Conservation (phyloP, 768 basidiomycete genomes). For the Mycena amicta region DNA sequence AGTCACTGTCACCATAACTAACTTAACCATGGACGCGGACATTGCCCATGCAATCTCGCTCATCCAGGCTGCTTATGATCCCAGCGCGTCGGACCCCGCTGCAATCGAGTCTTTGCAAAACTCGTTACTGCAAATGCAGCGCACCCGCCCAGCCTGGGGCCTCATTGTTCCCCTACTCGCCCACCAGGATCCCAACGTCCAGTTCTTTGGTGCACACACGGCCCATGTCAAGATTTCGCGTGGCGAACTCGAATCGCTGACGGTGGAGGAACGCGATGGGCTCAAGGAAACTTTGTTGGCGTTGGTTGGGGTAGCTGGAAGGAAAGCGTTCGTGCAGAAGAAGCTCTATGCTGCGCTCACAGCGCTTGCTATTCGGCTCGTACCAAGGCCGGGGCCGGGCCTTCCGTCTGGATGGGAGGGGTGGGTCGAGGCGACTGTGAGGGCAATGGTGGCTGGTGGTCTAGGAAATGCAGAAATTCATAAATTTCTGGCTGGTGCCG, state of each 20-base stretch:
- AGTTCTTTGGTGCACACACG: constrained; percentile 95
- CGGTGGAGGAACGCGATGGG: neutral
- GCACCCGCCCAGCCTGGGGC: constrained; percentile 58
- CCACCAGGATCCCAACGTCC: constrained; percentile 76
- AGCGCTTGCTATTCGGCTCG: constrained; percentile 14
- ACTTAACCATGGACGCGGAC: constrained; percentile 4
- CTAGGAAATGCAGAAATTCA: constrained; percentile 62
- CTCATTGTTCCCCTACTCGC: constrained; percentile 76
- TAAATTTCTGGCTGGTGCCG: constrained; percentile 80
- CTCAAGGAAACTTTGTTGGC: constrained; percentile 37
- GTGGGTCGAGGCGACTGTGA: constrained; percentile 72
- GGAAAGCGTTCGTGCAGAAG: constrained; percentile 11
- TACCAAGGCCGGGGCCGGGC: too few relatives aligned
- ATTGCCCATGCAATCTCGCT: constrained; percentile 16
- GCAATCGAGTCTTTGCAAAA: constrained; percentile 18
- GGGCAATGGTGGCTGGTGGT: constrained; percentile 60
- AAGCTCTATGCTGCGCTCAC: constrained; percentile 15
- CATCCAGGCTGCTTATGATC: constrained; percentile 34
- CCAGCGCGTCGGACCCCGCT: constrained; percentile 36
- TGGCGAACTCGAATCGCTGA: constrained; percentile 38
- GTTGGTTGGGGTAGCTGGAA: constrained; percentile 62
- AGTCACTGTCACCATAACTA: neutral
- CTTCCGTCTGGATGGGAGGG: constrained; percentile 67
- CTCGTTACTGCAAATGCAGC: neutral
- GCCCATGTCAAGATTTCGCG: constrained; percentile 91